Evolutionary conservation across 1,139 yeast species (phyloP).

Genomic region (Candida freyschussii): DNA sequence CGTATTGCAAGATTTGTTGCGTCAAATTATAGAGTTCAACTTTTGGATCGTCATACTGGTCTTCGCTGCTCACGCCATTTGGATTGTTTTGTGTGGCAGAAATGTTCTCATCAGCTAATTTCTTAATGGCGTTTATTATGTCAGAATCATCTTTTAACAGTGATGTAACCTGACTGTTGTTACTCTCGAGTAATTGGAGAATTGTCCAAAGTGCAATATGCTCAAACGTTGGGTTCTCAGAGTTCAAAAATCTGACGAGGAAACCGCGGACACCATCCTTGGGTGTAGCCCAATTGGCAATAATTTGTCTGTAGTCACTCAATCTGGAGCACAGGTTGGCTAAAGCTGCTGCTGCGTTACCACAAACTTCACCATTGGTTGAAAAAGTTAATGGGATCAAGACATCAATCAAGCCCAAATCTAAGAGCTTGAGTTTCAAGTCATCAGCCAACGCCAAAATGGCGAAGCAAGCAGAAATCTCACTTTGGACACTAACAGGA

Average conservation of each 20-base stretch:
- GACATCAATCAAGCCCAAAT: slow-evolving; percentile 81
- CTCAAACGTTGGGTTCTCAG: slow-evolving; percentile 93
- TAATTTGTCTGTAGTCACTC: slow-evolving; percentile 68
- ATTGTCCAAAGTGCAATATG: slow-evolving; percentile 98
- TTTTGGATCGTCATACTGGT: slow-evolving; percentile 53
- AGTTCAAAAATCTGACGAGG: slow-evolving; percentile 70
- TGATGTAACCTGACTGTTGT: slow-evolving; percentile 62
- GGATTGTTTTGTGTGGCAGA: slow-evolving; percentile 29
- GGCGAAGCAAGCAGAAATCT: slow-evolving; percentile 95
- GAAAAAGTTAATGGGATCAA: slow-evolving; percentile 88
- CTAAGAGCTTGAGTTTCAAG: slow-evolving; percentile 78
- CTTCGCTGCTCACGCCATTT: slow-evolving; percentile 16
- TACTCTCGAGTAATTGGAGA: slow-evolving; percentile 85
- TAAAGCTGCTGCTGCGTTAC: slow-evolving; percentile 96
- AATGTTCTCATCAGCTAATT: slow-evolving; percentile 37
- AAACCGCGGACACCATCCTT: slow-evolving; percentile 85
- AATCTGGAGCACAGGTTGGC: slow-evolving; percentile 94
- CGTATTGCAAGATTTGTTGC: slow-evolving; percentile 61
- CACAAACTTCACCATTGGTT: slow-evolving; percentile 91
- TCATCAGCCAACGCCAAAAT: slow-evolving; percentile 95
- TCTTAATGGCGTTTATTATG: slow-evolving; percentile 53
- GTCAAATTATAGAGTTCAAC: slow-evolving; percentile 71
- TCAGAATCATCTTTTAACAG: slow-evolving; percentile 57
- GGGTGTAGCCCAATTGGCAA: slow-evolving; percentile 75
- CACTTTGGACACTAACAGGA: slow-evolving; percentile 88